Conservation (phyloP, 1,284 basidiomycete species). For the Boletus mariae region DNA sequence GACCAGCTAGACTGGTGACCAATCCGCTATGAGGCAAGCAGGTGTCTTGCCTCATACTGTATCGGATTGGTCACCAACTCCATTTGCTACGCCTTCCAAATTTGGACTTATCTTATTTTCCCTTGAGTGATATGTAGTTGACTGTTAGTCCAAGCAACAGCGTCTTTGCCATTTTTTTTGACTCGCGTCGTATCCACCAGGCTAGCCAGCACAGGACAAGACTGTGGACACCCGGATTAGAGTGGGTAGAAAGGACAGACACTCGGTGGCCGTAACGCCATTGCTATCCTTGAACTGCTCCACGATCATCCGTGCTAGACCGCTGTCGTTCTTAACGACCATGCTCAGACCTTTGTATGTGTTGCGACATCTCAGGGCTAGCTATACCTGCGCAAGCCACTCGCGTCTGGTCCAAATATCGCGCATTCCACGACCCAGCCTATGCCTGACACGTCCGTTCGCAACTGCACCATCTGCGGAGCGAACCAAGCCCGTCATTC, state of each 20-base stretch:
- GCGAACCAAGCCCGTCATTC: conserved; percentile 22
- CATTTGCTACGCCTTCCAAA: no score
- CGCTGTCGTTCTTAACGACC: neutral
- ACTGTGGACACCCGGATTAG: neutral
- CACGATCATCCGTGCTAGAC: neutral
- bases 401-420: neutral
- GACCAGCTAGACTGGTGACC: no score
- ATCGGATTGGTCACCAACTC: no score
- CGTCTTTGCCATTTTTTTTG: no score
- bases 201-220: no score
- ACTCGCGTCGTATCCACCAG: no score
- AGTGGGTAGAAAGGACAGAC: neutral
- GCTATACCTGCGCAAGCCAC: neutral
- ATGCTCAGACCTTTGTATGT: conserved; percentile 14
- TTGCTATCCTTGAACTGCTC: no score
- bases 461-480: conserved; percentile 9
- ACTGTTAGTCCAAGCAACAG: no score
- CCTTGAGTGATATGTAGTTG: no score
- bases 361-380: conserved; percentile 8
- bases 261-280: neutral
- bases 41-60: no score
- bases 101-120: no score
- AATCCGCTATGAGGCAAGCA: no score
- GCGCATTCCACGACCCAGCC: conserved; percentile 6
- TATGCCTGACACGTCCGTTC: conserved; percentile 16